Evolutionary conservation across 2,329 filamentous ascomycete genomes (phyloP), one percentile per base, ranked within the genome.

Genomic region (Neopestalotiopsis rosae): DNA sequence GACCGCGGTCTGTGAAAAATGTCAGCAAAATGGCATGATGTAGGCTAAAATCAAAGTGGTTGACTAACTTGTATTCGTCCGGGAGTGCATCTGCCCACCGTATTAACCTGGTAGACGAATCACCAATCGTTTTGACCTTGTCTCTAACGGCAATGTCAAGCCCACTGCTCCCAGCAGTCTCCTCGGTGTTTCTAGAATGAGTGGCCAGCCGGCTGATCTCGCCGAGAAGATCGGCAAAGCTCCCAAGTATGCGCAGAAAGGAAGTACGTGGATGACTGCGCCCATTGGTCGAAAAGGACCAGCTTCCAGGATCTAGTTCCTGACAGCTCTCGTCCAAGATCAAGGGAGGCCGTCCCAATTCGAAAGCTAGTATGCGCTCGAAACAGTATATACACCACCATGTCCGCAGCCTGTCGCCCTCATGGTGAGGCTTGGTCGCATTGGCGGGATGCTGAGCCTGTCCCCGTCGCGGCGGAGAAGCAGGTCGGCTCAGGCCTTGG

Each of bases 311-410:
- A 14, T 67, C 66, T 14, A 58, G 28, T 13, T 65, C 62, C 30
- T 65, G 56, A 40, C 66, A 67, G 38, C 61, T 63, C 6, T 62
- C 65, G 24, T 69, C 68, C 14, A 32, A 20, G 12, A 69, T 67
- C 28, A 63, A 58, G 17, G 69, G 63, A 4, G 61, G 63, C 9
- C 67, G 20, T 7, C 69, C 67, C 24, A 70, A 49, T 62, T 70
- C 69, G 58, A 70, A 70, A 13, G 69, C 61, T 34, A 70, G 56
- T 13, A 70, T 59, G 67, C 68, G 68, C 59, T 70, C 69, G 63
- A 68, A 68, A 13, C 59, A 68, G 45, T 66, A 70, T n/a, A 70
- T 68, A 42, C 66, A 59, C 66, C 63, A 66, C 69, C 69, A 70
- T 9, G 67, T 68, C 6, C 67, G 62, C 17, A 57, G 32, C 32